Conservation (phyloP, 2,329 filamentous ascomycete species). For the Hymenoscyphus linearis region DNA sequence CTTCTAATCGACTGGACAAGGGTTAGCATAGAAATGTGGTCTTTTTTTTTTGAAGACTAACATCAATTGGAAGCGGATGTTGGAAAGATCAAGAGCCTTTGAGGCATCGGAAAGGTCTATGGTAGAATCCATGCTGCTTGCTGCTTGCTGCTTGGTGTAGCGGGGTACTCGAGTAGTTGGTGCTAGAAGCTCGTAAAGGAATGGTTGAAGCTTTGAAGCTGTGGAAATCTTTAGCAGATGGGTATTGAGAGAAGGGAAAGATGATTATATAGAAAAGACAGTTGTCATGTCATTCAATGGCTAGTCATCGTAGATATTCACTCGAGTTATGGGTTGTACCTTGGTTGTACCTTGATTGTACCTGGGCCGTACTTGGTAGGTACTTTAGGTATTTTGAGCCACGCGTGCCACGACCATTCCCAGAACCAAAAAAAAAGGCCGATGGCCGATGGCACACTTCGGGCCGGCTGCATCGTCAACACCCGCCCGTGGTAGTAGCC, state of each 20-base stretch:
- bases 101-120: conserved; percentile 82
- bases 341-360: too few relatives aligned
- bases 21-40: background rate
- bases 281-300: background rate
- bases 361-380: too few relatives aligned
- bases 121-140: conserved; percentile 74
- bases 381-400: background rate
- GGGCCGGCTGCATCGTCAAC: background rate
- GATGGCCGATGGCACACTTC: background rate
- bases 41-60: conserved; percentile 38
- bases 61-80: conserved; percentile 94
- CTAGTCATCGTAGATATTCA: background rate
- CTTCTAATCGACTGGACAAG: conserved; percentile 73
- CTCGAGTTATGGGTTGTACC: background rate
- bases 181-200: background rate
- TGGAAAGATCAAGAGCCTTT: conserved; percentile 80
- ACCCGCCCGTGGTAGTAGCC: too few relatives aligned
- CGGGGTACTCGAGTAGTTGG: background rate
- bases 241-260: background rate
- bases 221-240: background rate
- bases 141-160: too few relatives aligned
- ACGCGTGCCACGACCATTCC: background rate
- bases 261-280: background rate
- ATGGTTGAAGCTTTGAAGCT: background rate
- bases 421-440: too few relatives aligned